phyloP scores from a whole-genome alignment of 371 early-diverging fungal genomes.

The Cladochytrium tenue region DNA sequence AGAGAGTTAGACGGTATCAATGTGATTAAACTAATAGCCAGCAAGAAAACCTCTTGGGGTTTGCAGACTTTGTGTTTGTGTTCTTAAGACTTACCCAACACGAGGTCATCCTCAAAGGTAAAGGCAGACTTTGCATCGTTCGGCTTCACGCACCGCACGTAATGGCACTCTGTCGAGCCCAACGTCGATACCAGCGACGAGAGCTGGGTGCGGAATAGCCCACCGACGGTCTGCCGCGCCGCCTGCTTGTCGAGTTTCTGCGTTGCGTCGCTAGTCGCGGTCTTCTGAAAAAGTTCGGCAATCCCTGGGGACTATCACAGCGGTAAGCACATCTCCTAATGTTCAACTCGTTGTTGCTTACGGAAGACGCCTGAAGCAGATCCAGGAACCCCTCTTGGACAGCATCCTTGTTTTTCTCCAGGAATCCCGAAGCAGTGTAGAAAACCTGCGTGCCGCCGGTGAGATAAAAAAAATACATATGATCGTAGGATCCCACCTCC shows the following conservation, averaged over 20 bases:
- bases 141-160: slow-evolving; percentile 74
- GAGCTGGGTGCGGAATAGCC: slow-evolving; percentile 41
- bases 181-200: slow-evolving; percentile 40
- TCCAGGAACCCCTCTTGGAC: slow-evolving; percentile 55
- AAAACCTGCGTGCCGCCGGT: slow-evolving; percentile 35
- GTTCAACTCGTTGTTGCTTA: no score
- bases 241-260: slow-evolving; percentile 24
- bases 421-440: slow-evolving; percentile 60
- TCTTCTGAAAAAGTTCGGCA: slow-evolving; percentile 30
- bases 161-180: slow-evolving; percentile 44
- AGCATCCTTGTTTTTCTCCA: slow-evolving; percentile 70
- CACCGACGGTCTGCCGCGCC: slow-evolving; percentile 43
- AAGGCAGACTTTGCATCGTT: slow-evolving; percentile 57
- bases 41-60: background rate
- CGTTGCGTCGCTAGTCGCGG: slow-evolving; percentile 12
- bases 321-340: no score
- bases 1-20: background rate
- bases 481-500: slow-evolving; percentile 22
- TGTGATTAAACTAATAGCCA: background rate
- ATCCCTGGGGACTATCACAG: slow-evolving; percentile 23
- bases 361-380: slow-evolving; percentile 37
- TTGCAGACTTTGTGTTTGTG: slow-evolving; percentile 7
- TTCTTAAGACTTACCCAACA: slow-evolving; percentile 37
- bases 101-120: slow-evolving; percentile 49
- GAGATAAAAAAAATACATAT: background rate